A percentile compares a stretch with the other conserved stretches of the same genome.
Conservation (phyloP, 2,329 filamentous ascomycete species). For the Leptographium lundbergii region DNA sequence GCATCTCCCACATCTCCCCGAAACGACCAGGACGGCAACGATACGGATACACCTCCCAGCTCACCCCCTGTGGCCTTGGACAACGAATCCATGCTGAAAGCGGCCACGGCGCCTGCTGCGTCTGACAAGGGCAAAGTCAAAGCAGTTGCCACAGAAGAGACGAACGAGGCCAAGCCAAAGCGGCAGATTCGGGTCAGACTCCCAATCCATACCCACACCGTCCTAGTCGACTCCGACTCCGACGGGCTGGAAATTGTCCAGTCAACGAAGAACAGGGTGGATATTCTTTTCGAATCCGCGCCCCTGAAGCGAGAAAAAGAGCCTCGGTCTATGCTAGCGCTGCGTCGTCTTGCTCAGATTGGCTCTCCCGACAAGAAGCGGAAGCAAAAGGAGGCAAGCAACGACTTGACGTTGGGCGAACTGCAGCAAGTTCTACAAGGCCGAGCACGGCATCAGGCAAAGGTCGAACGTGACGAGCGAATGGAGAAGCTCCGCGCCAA, state of each 20-base stretch:
- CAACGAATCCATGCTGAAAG: not conserved
- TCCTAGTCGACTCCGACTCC: constrained; percentile 26
- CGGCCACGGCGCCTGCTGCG: not conserved
- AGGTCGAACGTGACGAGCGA: constrained; percentile 61
- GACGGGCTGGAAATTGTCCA: constrained; percentile 47
- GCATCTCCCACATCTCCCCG: constrained; percentile 34
- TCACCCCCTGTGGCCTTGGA: constrained; percentile 37
- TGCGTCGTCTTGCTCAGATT: constrained; percentile 65
- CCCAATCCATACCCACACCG: constrained; percentile 26
- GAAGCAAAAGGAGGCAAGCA: constrained; percentile 7
- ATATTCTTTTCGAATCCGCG: constrained; percentile 57
- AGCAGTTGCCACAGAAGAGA: constrained; percentile 22
- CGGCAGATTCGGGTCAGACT: constrained; percentile 34
- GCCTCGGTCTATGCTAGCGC: constrained; percentile 47
- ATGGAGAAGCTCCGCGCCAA: constrained; percentile 66
- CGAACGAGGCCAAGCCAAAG: constrained; percentile 19
- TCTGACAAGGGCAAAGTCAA: constrained; percentile 51
- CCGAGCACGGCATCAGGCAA: constrained; percentile 69
- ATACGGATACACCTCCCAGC: constrained; percentile 52
- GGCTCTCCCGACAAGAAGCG: constrained; percentile 41
- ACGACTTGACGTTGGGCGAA: constrained; percentile 34
- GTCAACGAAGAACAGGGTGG: constrained; percentile 36
- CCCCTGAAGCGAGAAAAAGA: constrained; percentile 52
- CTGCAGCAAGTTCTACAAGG: constrained; percentile 44
- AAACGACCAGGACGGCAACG: constrained; percentile 34